Evolutionary conservation across 1,139 yeast genomes (phyloP).

Genomic region (Hemisphaericaspora subhashii): DNA sequence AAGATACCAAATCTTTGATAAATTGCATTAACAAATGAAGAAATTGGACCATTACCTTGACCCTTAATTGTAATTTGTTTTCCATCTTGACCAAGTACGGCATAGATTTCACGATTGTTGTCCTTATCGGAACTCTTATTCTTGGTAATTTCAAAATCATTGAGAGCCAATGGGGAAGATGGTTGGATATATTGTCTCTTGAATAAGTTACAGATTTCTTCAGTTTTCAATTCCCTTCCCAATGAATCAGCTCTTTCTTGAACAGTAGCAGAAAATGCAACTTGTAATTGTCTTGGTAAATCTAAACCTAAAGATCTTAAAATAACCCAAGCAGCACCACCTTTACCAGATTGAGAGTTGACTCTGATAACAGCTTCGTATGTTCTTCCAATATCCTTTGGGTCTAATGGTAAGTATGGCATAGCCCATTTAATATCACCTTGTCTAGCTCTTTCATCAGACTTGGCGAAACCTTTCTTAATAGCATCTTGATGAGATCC

Average conservation of each 20-base stretch:
- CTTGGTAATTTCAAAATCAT: slow-evolving; percentile 37
- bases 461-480: slow-evolving; percentile 84
- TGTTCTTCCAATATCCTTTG: slow-evolving; percentile 92
- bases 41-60: slow-evolving; percentile 49
- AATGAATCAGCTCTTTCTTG: slow-evolving; percentile 77
- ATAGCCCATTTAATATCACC: slow-evolving; percentile 63
- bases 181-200: slow-evolving; percentile 51
- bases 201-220: slow-evolving; percentile 77
- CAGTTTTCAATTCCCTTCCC: slow-evolving; percentile 81
- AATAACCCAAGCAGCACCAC: slow-evolving; percentile 98
- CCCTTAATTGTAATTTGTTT: slow-evolving; percentile 29
- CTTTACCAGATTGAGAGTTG: slow-evolving; percentile 97
- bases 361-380: slow-evolving; percentile 98
- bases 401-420: slow-evolving; percentile 95
- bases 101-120: slow-evolving; percentile 33
- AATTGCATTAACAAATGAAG: slow-evolving; percentile 46
- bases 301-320: slow-evolving; percentile 85
- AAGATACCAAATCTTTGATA: slow-evolving; percentile 31
- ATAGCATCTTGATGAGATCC: slow-evolving; percentile 99
- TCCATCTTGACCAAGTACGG: slow-evolving; percentile 24
- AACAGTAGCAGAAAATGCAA: slow-evolving; percentile 82
- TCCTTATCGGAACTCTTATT: slow-evolving; percentile 18
- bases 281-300: slow-evolving; percentile 88
- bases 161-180: slow-evolving; percentile 24
- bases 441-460: slow-evolving; percentile 37